Evolutionary conservation across 177 flowering plant species (phyloP), one percentile per base, ranked within the genome.

Genomic region (Vitis hybrid): DNA sequence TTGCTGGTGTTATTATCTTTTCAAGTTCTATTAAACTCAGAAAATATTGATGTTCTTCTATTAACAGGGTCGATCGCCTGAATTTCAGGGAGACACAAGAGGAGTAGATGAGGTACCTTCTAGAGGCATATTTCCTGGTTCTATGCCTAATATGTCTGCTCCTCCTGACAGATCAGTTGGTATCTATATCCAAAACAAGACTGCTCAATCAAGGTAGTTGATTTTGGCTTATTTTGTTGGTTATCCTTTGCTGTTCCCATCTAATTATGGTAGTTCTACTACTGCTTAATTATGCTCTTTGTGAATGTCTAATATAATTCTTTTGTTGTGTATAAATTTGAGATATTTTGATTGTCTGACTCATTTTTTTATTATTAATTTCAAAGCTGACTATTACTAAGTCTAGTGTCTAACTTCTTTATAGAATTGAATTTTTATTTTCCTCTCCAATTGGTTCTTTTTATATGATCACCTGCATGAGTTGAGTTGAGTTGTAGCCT

Each of bases 141-240:
- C 53, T 70, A 74, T 20, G 29, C 61, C 83, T 64, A 70, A 70
- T 55, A 18, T 39, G 2, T 60, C 83, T 72, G 15, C 66, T 66
- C 69, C 79, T 48, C 75, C 76, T 71, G 83, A 80, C 65, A 73
- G 81, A 73, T 26, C 76, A 29, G 71, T 72, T 65, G 76, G 72
- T 18, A 59, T 45, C 64, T 58, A 53, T 74, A 48, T 74, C 18
- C 69, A 79, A 55, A 77, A 67, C 76, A 81, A 73, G 69, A 62
- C 70, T 33, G 67, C 76, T 9, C 68, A 82, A 55, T 72, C 85
- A 51, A 86, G 94, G 94, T 90, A 80, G 58, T 65, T 76, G 20
- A 59, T 72, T 51, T 16, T 51, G 14, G 45, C 22, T 51, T 55
- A 26, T 26, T 26, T 26, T 26, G 29, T 26, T 26, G 4, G 29